Conservation (phyloP, 805 yeast genomes). For the Scheffersomyces coipomensis region DNA sequence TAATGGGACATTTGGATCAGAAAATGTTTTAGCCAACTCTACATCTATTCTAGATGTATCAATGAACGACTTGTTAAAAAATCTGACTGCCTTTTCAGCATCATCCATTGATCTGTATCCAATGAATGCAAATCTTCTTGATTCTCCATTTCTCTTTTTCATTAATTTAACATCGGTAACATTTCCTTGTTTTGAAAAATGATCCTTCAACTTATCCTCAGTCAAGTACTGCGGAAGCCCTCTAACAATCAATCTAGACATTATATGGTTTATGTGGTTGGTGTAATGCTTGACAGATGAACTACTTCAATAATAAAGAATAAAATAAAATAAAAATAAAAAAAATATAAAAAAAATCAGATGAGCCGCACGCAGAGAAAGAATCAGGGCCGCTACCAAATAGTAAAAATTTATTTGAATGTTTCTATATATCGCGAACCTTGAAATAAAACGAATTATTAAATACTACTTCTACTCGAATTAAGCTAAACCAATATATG, state of each 20-base stretch:
- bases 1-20: conserved; percentile 77
- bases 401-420: no score
- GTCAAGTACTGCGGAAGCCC: conserved; percentile 78
- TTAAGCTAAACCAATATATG: not conserved
- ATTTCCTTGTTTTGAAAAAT: conserved; percentile 58
- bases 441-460: no score
- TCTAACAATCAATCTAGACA: conserved; percentile 90
- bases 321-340: conserved; percentile 1
- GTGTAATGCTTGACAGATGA: no score
- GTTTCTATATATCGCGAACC: no score
- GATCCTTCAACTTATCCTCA: conserved; percentile 69
- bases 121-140: conserved; percentile 89
- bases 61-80: conserved; percentile 74
- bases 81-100: conserved; percentile 75
- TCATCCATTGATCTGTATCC: conserved; percentile 76
- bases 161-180: conserved; percentile 89
- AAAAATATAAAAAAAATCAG: not conserved
- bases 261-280: no score
- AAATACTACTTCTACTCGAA: not conserved
- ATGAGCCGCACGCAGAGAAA: conserved; percentile 1
- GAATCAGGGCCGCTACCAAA: not conserved
- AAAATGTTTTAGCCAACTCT: conserved; percentile 77
- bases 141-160: conserved; percentile 78
- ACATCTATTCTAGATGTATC: conserved; percentile 83
- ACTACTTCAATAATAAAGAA: no score